A percentile compares a stretch with the other conserved stretches of the same genome.
Evolutionary conservation across 352 stramenopile genomes (phyloP).

Genomic region (Phytophthora citricola): DNA sequence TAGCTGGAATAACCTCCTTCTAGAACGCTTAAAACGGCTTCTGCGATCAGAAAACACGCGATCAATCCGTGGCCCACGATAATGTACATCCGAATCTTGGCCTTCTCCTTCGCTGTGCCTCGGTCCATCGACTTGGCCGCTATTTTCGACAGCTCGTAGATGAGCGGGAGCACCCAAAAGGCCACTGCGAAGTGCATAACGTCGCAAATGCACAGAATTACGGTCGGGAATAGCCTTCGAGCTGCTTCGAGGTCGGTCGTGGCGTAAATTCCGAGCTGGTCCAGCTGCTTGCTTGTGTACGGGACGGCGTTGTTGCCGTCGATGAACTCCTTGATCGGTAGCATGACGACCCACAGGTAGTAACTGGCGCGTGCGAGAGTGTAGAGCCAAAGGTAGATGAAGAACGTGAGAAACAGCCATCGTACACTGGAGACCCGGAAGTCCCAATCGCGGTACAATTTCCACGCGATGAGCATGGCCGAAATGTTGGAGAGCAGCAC

Average conservation of each 20-base stretch:
- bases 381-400: slow-evolving; percentile 57
- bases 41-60: slow-evolving; percentile 32
- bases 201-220: slow-evolving; percentile 53
- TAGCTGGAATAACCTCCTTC: slow-evolving; percentile 45
- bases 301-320: slow-evolving; percentile 41
- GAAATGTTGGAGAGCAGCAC: slow-evolving; percentile 46
- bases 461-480: slow-evolving; percentile 46
- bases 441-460: slow-evolving; percentile 55
- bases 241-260: slow-evolving; percentile 39
- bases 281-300: slow-evolving; percentile 46
- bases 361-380: slow-evolving; percentile 40
- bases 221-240: slow-evolving; percentile 37
- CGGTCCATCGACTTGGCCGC: slow-evolving; percentile 70
- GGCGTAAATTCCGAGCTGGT: slow-evolving; percentile 59
- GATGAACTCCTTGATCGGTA: slow-evolving; percentile 39
- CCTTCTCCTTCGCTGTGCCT: slow-evolving; percentile 47
- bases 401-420: slow-evolving; percentile 68
- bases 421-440: slow-evolving; percentile 59
- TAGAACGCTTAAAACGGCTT: slow-evolving; percentile 34
- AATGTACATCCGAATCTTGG: slow-evolving; percentile 50
- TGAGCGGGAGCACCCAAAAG: slow-evolving; percentile 58
- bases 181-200: slow-evolving; percentile 56
- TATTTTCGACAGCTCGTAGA: slow-evolving; percentile 68
- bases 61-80: slow-evolving; percentile 39
- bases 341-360: slow-evolving; percentile 52